A percentile compares a stretch with the other conserved stretches of the same genome.
These are phyloP conservation scores for Xylaria sp. DNA, from an alignment of 2,329 filamentous ascomycete species.

Conservation along the genomic window DNA sequence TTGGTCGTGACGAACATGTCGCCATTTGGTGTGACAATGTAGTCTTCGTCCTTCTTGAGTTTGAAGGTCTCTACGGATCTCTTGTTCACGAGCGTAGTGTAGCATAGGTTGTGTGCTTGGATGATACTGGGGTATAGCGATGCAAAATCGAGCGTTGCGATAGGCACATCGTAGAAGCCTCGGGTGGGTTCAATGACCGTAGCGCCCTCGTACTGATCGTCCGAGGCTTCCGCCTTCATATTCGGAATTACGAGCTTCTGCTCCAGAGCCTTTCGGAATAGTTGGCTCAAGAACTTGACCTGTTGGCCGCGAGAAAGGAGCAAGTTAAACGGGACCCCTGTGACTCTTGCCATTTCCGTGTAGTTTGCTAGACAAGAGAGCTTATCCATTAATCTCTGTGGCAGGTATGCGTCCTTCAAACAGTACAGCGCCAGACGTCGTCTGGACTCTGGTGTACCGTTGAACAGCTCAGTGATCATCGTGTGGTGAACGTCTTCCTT, in stretches of 20 bases:
- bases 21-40: conserved; percentile 92
- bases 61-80: conserved; percentile 73
- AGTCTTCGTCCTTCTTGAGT: conserved; percentile 87
- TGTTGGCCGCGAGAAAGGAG: conserved; percentile 91
- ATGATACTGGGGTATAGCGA: conserved; percentile 99
- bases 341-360: conserved; percentile 99
- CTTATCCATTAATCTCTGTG: conserved; percentile 94
- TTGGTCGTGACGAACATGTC: conserved; percentile 90
- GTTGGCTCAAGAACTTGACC: conserved; percentile 95
- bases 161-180: conserved; percentile 92
- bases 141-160: conserved; percentile 97
- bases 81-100: conserved; percentile 88
- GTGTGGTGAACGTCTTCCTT: conserved; percentile 99
- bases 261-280: conserved; percentile 92
- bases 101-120: conserved; percentile 97
- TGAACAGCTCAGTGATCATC: conserved; percentile 98
- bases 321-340: conserved; percentile 95
- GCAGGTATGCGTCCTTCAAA: conserved; percentile 94
- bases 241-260: conserved; percentile 95
- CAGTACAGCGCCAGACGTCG: conserved; percentile 93
- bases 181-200: conserved; percentile 95
- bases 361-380: conserved; percentile 98
- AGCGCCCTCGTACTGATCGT: conserved; percentile 95
- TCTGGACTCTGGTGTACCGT: conserved; percentile 90
- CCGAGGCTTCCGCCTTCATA: conserved; percentile 66